Conservation (phyloP, 495 filamentous ascomycete species). For the Melanomma pulvis-pyrius region DNA sequence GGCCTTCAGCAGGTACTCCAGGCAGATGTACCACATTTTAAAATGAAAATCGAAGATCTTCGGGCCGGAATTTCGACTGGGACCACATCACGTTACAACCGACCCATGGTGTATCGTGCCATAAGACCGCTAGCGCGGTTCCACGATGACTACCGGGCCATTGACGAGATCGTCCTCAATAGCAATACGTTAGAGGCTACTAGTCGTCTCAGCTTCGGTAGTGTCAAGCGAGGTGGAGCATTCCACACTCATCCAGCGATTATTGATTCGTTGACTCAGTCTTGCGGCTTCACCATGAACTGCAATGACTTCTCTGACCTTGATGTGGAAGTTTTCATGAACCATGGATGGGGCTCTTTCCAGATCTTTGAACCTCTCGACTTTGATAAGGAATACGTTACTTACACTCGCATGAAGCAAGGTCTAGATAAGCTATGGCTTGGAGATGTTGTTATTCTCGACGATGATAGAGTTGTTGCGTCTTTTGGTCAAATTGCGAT, state of each 20-base stretch:
- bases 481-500: constrained; percentile 29
- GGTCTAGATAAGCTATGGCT: constrained; percentile 50
- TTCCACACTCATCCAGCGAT: constrained; percentile 18
- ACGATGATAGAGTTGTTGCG: constrained; percentile 34
- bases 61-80: too few species aligned
- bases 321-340: constrained; percentile 71
- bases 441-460: constrained; percentile 55
- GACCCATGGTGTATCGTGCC: constrained; percentile 74
- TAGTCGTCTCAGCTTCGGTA: constrained; percentile 56
- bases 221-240: neutral
- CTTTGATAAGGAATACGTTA: constrained; percentile 65
- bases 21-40: too few species aligned
- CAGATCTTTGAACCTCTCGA: constrained; percentile 68
- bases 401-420: constrained; percentile 67
- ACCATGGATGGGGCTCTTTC: constrained; percentile 77
- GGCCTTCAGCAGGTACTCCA: too few species aligned
- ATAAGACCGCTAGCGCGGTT: constrained; percentile 72
- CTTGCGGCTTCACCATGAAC: constrained; percentile 77
- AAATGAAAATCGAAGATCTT: too few species aligned
- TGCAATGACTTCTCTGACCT: constrained; percentile 72
- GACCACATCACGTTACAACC: constrained; percentile 51
- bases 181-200: constrained; percentile 72
- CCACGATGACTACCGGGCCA: constrained; percentile 65
- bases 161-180: constrained; percentile 77
- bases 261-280: constrained; percentile 32